Conservation (phyloP, 257 asterid genomes). For the Marsdenia floribunda region DNA sequence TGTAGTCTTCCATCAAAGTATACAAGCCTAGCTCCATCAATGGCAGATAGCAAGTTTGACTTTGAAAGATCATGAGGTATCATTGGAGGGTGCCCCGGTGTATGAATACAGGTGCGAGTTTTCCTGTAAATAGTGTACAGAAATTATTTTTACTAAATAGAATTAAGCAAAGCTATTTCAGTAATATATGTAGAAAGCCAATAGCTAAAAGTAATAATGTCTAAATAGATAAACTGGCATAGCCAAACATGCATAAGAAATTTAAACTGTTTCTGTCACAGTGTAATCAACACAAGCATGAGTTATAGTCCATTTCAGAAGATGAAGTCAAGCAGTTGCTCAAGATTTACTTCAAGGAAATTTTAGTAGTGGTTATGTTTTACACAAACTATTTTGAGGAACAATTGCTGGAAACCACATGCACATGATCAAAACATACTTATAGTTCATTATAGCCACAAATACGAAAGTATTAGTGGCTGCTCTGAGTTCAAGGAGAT, state of each 20-base stretch:
- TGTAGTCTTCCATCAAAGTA: conserved; percentile 76
- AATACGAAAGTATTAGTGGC: background rate
- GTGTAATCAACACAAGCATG: background rate
- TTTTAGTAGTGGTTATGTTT: background rate
- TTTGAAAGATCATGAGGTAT: conserved; percentile 70
- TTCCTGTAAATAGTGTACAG: conserved; percentile 51
- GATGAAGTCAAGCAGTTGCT: background rate
- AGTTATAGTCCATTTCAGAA: background rate
- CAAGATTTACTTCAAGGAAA: too few species aligned
- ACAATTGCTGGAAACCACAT: background rate
- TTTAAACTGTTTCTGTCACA: too few species aligned
- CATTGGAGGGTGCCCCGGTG: conserved; percentile 96
- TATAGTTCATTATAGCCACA: background rate
- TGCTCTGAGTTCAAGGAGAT: too few species aligned
- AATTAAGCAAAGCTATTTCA: background rate
- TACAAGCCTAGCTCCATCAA: conserved; percentile 67
- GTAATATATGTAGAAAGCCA: background rate
- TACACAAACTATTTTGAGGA: background rate
- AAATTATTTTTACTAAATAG: background rate
- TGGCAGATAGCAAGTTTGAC: conserved; percentile 50
- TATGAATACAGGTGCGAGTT: conserved; percentile 94
- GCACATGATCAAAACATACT: background rate
- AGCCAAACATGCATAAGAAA: background rate
- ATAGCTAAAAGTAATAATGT: background rate
- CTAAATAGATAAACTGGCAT: background rate